Conservation (phyloP, 1,139 yeast species). For the Kodamaea ohmeri region DNA sequence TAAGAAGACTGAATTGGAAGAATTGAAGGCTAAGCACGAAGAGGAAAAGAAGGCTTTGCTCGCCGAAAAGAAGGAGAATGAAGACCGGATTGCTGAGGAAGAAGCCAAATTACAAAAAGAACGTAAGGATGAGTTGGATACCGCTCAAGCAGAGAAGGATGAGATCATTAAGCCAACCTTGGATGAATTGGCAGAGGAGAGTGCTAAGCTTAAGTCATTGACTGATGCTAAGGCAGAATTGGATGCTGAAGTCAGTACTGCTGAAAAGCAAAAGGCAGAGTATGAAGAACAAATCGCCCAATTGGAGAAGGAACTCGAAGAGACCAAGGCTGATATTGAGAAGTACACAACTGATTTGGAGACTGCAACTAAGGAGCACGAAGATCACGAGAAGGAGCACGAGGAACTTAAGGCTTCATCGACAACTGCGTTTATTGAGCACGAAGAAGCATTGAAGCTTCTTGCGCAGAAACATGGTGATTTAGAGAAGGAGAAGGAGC, state of each 20-base stretch:
- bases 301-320: constrained; percentile 36
- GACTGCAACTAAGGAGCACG: constrained; percentile 28
- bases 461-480: constrained; percentile 31
- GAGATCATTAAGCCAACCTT: constrained; percentile 40
- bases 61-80: constrained; percentile 39
- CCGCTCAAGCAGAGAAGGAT: constrained; percentile 46
- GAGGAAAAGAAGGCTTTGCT: constrained; percentile 39
- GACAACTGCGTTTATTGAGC: constrained; percentile 25
- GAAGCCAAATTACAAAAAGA: constrained; percentile 40
- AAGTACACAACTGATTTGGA: constrained; percentile 32
- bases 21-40: constrained; percentile 32
- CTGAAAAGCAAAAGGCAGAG: constrained; percentile 34
- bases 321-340: constrained; percentile 39
- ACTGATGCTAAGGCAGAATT: constrained; percentile 40
- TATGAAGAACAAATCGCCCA: constrained; percentile 35
- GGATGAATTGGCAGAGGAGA: constrained; percentile 41
- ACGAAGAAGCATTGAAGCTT: constrained; percentile 24
- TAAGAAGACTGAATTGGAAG: constrained; percentile 36
- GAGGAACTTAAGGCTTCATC: constrained; percentile 28
- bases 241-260: constrained; percentile 33
- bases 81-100: constrained; percentile 41
- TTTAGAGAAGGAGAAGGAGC: constrained; percentile 30
- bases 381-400: constrained; percentile 34
- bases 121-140: constrained; percentile 44
- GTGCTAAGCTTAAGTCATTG: constrained; percentile 37